Conservation (phyloP, 805 yeast species). For the Helenozyma rhizophorensis region DNA sequence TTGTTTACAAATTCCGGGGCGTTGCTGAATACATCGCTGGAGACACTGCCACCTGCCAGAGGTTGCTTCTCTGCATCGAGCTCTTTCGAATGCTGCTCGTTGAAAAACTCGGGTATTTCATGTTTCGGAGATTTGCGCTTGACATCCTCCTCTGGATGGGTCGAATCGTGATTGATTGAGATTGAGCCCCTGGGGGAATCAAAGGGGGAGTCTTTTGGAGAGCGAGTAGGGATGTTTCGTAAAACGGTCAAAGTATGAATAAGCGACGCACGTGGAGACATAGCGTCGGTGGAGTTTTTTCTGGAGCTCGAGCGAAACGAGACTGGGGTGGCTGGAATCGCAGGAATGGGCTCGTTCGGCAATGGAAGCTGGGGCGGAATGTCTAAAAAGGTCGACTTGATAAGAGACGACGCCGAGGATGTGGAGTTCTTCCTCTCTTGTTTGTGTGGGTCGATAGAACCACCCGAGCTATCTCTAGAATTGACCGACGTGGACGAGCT, state of each 20-base stretch:
- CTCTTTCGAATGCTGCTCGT: too few species aligned
- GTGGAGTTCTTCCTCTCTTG: constrained; percentile 9
- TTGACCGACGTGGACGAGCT: constrained; percentile 2
- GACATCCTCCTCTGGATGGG: too few species aligned
- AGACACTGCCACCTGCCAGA: too few species aligned
- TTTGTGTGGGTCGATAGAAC: constrained; percentile 25
- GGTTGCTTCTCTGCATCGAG: too few species aligned
- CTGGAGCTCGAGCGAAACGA: constrained; percentile 34
- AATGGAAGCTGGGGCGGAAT: constrained; percentile 56
- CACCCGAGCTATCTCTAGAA: constrained; percentile 5
- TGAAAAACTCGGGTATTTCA: too few species aligned
- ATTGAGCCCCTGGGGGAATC: constrained; percentile 48
- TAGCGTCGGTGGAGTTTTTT: constrained; percentile 31
- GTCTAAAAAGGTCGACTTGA: constrained; percentile 17
- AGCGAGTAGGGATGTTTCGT: constrained; percentile 34
- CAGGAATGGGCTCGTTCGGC: constrained; percentile 51
- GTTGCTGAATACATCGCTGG: too few species aligned
- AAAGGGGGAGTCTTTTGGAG: constrained; percentile 37
- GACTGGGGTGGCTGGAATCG: constrained; percentile 32
- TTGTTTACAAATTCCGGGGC: too few species aligned
- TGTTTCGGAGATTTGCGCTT: too few species aligned
- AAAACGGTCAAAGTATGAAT: constrained; percentile 38
- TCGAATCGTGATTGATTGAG: constrained; percentile 15
- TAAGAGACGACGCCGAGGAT: constrained; percentile 11
- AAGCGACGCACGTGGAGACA: constrained; percentile 38